phyloP scores from a whole-genome alignment of 257 asterid genomes.

The Haberlea rhodopensis region DNA sequence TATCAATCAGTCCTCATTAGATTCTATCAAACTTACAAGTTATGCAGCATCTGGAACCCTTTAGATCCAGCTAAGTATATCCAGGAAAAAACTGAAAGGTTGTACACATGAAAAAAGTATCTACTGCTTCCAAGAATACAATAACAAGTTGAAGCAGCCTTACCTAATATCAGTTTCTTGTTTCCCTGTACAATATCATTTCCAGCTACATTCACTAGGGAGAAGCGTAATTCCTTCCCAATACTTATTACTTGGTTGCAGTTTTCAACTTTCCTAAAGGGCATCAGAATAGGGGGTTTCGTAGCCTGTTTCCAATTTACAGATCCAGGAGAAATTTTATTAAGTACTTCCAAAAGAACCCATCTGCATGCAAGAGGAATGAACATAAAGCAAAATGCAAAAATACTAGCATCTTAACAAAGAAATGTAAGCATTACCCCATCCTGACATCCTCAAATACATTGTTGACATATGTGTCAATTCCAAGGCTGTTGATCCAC shows the following conservation, averaged over 20 bases:
- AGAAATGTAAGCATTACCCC: slow-evolving; percentile 51
- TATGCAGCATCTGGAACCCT: too few relatives aligned
- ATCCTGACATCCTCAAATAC: slow-evolving; percentile 79
- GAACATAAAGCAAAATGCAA: slow-evolving; percentile 16
- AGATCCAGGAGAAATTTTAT: slow-evolving; percentile 63
- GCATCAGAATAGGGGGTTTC: slow-evolving; percentile 85
- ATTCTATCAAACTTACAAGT: too few relatives aligned
- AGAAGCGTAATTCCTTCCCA: slow-evolving; percentile 74
- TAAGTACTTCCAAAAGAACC: slow-evolving; percentile 76
- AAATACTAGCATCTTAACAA: slow-evolving; percentile 12
- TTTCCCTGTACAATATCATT: slow-evolving; percentile 90
- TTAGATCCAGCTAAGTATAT: too few relatives aligned
- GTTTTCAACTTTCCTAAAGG: slow-evolving; percentile 83
- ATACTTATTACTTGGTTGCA: slow-evolving; percentile 84
- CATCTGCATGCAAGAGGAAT: slow-evolving; percentile 49
- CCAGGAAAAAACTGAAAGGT: neutral
- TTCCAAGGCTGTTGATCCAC: slow-evolving; percentile 95
- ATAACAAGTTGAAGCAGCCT: slow-evolving; percentile 17
- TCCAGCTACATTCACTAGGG: slow-evolving; percentile 93
- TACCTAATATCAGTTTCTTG: slow-evolving; percentile 87
- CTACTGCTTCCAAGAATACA: slow-evolving; percentile 1
- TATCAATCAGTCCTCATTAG: too few relatives aligned
- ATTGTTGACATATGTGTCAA: slow-evolving; percentile 66
- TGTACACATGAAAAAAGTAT: neutral
- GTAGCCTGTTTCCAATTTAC: slow-evolving; percentile 84